These are phyloP conservation scores for Polytolypa hystricis DNA, from an alignment of 2,329 filamentous ascomycete species.

Conservation along the genomic window DNA sequence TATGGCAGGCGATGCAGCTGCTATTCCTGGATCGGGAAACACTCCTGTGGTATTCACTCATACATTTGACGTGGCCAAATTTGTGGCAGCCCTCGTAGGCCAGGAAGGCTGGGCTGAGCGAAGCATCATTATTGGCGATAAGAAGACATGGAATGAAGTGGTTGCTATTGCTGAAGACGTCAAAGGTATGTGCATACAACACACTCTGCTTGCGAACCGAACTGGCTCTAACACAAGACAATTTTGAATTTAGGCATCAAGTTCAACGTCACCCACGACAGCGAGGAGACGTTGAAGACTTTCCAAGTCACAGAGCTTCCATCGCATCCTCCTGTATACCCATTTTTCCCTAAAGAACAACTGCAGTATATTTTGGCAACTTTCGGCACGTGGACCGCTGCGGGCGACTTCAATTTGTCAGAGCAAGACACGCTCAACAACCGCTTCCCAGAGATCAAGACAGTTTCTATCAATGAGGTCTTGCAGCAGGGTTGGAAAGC, in stretches of 20 bases:
- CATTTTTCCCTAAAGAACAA: constrained; percentile 14
- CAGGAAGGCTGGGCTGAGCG: constrained; percentile 13
- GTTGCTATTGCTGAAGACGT: constrained; percentile 14
- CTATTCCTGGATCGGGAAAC: constrained; percentile 16
- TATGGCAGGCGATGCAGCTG: constrained; percentile 12
- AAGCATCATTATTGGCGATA: constrained; percentile 15
- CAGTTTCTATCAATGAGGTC: background rate
- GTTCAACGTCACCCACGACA: constrained; percentile 21
- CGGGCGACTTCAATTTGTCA: constrained; percentile 11
- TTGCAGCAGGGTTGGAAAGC: background rate
- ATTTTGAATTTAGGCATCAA: constrained; percentile 11
- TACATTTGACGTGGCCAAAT: constrained; percentile 16
- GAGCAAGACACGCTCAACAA: constrained; percentile 12
- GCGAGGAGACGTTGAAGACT: constrained; percentile 18
- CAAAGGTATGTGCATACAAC: constrained; percentile 10
- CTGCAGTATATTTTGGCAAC: constrained; percentile 13
- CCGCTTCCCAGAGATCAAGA: constrained; percentile 14
- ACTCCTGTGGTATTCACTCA: constrained; percentile 14
- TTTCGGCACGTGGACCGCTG: constrained; percentile 12
- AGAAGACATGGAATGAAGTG: constrained; percentile 17
- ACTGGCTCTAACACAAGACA: background rate
- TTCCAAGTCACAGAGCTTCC: constrained; percentile 23
- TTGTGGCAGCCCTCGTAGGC: constrained; percentile 13
- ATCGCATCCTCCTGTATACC: constrained; percentile 13
- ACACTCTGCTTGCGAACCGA: background rate